Evolutionary conservation across 371 early-diverging fungal genomes (phyloP), one percentile per base, ranked within the genome.

Genomic region (Mycotypha africana): DNA sequence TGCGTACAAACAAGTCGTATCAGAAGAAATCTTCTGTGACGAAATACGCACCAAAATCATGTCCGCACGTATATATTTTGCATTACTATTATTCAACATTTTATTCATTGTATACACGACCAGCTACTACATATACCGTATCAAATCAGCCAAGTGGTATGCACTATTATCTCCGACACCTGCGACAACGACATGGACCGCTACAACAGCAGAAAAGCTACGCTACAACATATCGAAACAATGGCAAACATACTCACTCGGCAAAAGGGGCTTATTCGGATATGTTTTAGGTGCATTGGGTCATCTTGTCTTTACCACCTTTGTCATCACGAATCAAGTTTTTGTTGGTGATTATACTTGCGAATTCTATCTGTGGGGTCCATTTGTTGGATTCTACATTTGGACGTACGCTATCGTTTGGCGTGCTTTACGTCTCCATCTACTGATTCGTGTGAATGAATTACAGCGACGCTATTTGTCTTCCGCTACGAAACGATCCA

Each of bases 391-490:
- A 2, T 43, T 53, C 11, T 42, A 42, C 17, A 36, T 53, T 7
- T 53, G 47, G 53, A 47, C 28, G 1, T 53, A 53, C 34, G 42
- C 53, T 12, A 36, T 53, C 8, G 14, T 53, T 11, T 53, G 44
- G 43, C 42, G 53, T 9, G 25, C 53, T 15, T 19, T 34, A 21
- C 47, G 53, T 3, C 35, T 53, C 2, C 48, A 53, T 38, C 20
- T 47, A 1, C n/a, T 53, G 14, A 36, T 53, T 6, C 37, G 37
- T 4, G n/a, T 46, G 11, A 53, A 31, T 32, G 31, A 45, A 21
- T 19, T 52, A 10, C n/a, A n/a, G n/a, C n/a, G n/a, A n/a, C n/a
- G n/a, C n/a, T n/a, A n/a, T n/a, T n/a, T n/a, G n/a, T n/a, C n/a
- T n/a, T n/a, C n/a, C n/a, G n/a, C n/a, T n/a, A n/a, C n/a, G n/a